Evolutionary conservation across 2,329 filamentous ascomycete species (phyloP).

Genomic region (Akanthomyces dipterigenus): DNA sequence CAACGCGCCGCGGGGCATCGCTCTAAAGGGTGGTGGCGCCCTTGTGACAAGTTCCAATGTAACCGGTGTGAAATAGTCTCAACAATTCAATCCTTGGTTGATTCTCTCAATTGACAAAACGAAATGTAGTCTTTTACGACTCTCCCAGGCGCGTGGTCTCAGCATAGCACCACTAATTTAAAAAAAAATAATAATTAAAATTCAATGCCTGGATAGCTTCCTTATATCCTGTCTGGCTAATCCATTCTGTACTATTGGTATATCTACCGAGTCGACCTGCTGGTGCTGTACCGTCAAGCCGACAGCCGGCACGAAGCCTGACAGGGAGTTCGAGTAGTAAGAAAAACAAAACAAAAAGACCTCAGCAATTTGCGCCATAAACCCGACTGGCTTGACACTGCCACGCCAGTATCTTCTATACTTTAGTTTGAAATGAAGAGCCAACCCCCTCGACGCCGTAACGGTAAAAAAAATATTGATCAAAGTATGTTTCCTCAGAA

Average conservation of each 20-base stretch:
- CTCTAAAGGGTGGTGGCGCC: not conserved
- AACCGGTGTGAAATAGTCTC: not conserved
- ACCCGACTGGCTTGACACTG: not conserved
- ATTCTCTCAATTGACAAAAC: not conserved
- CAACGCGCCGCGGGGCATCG: slow-evolving; percentile 15
- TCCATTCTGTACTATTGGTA: not conserved
- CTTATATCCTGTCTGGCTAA: not conserved
- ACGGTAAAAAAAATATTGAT: not conserved
- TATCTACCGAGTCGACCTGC: not conserved
- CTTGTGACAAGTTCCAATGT: not conserved
- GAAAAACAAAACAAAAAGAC: not conserved
- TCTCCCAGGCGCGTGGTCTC: not conserved
- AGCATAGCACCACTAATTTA: not conserved
- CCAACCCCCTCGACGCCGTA: not conserved
- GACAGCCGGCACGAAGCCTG: not conserved
- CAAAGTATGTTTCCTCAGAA: not conserved
- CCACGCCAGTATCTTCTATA: not conserved
- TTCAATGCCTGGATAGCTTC: not conserved
- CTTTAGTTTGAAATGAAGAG: not conserved
- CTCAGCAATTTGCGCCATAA: slow-evolving; percentile 2
- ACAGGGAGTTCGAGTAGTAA: not conserved
- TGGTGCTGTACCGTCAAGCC: not conserved
- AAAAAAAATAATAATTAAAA: not conserved
- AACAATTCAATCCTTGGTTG: too few relatives aligned
- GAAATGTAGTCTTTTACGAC: not conserved